Evolutionary conservation across 805 yeast species (phyloP).

Genomic region (Cyberlindnera meyerae): DNA sequence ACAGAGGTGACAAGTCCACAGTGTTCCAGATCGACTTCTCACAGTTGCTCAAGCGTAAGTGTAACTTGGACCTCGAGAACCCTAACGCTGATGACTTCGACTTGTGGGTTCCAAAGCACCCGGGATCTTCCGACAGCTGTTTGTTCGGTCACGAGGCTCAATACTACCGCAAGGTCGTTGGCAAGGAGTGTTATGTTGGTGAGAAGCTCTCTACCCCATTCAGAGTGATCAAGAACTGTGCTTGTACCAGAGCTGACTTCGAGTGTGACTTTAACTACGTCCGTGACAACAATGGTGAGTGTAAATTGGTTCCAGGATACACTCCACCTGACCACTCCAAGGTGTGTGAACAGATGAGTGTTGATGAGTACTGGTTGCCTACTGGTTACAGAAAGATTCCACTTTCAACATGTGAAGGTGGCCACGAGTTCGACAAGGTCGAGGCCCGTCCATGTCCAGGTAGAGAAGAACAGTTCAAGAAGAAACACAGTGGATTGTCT

Average conservation of each 20-base stretch:
- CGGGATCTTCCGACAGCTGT: constrained; percentile 46
- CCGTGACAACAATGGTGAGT: constrained; percentile 72
- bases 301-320: constrained; percentile 75
- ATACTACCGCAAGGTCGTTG: constrained; percentile 54
- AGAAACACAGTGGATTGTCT: constrained; percentile 48
- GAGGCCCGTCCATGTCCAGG: constrained; percentile 83
- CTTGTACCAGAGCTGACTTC: constrained; percentile 80
- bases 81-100: constrained; percentile 54
- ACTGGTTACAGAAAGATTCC: constrained; percentile 92
- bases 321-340: constrained; percentile 59
- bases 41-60: constrained; percentile 46
- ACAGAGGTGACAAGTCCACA: constrained; percentile 41
- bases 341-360: constrained; percentile 52
- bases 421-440: constrained; percentile 63
- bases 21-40: constrained; percentile 57
- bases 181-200: constrained; percentile 61
- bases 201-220: constrained; percentile 55
- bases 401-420: constrained; percentile 80
- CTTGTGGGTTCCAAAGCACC: constrained; percentile 57
- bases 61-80: constrained; percentile 43
- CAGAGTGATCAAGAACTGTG: constrained; percentile 58
- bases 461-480: constrained; percentile 55
- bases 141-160: constrained; percentile 66
- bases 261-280: constrained; percentile 91
- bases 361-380: constrained; percentile 73